Conservation (phyloP, 192 early-diverging fungal species). For the Coemansia sp. region DNA sequence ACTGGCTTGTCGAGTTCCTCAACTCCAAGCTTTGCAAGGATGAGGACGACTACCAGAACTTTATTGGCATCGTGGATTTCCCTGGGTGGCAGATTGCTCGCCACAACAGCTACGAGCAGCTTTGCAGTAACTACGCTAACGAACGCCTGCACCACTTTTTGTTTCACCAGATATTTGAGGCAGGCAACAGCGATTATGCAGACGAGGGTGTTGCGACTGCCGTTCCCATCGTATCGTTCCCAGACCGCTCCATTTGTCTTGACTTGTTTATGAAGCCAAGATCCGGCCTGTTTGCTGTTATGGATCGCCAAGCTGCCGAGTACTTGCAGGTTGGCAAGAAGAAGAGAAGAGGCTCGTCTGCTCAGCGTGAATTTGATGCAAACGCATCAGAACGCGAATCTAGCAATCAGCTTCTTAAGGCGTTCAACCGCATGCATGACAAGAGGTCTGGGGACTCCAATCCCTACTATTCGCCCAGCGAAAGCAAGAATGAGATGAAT, state of each 20-base stretch:
- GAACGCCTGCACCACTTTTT: constrained; percentile 83
- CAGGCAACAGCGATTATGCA: constrained; percentile 60
- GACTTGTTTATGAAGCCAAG: constrained; percentile 69
- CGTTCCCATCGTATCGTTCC: constrained; percentile 57
- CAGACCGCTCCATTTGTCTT: constrained; percentile 67
- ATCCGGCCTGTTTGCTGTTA: constrained; percentile 73
- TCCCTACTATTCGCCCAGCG: constrained; percentile 42
- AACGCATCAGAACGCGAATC: constrained; percentile 44
- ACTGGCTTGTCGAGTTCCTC: constrained; percentile 81
- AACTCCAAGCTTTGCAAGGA: constrained; percentile 79
- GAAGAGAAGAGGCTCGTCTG: constrained; percentile 16
- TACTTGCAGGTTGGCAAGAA: constrained; percentile 33
- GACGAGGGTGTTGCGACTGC: constrained; percentile 58
- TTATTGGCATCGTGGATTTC: constrained; percentile 84
- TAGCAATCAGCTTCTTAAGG: constrained; percentile 50
- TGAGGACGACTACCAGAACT: constrained; percentile 60
- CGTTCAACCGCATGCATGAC: constrained; percentile 49
- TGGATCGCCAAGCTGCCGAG: constrained; percentile 64
- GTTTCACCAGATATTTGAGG: constrained; percentile 71
- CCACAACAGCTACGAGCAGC: constrained; percentile 58
- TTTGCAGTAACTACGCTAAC: constrained; percentile 84
- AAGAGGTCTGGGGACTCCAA: constrained; percentile 34
- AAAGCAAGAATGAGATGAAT: constrained; percentile 57
- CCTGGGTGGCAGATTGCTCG: constrained; percentile 67
- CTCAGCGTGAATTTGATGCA: constrained; percentile 42